Conservation (phyloP, 108 stramenopile species). For the Discostella pseudostelligera region DNA sequence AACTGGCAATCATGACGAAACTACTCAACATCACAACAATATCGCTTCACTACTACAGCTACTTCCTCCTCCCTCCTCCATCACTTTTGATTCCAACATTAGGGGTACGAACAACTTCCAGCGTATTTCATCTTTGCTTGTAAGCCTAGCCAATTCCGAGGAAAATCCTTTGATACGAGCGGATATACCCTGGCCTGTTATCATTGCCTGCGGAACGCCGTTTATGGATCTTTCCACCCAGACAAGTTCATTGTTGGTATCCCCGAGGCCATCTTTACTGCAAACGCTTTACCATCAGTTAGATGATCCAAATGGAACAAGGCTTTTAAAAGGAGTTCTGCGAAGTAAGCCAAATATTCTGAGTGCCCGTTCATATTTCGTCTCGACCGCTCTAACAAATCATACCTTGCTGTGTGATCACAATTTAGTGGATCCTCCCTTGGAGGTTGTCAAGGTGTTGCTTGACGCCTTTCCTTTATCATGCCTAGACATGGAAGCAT, state of each 20-base stretch:
- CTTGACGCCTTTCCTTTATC: constrained; percentile 38
- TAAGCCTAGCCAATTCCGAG: constrained; percentile 34
- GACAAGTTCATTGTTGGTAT: not conserved
- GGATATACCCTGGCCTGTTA: constrained; percentile 37
- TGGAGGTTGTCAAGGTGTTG: constrained; percentile 32
- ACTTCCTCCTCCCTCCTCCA: not conserved
- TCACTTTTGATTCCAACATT: not conserved
- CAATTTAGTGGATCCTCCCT: constrained; percentile 37
- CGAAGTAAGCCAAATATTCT: constrained; percentile 11
- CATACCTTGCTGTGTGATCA: not conserved
- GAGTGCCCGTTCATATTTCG: not conserved
- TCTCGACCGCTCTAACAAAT: not conserved
- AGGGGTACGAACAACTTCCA: constrained; percentile 6
- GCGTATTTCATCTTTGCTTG: constrained; percentile 18
- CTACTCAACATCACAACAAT: not conserved
- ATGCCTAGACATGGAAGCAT: constrained; percentile 50
- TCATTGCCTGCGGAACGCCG: constrained; percentile 25
- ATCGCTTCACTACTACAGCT: not conserved
- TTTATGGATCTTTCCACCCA: not conserved
- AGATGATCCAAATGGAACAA: constrained; percentile 22
- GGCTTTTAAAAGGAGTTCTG: constrained; percentile 34
- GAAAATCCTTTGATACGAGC: constrained; percentile 40
- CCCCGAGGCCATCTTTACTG: constrained; percentile 9
- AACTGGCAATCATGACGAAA: not conserved
- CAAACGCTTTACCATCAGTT: constrained; percentile 19